Base-by-base conservation (phyloP, 2,329 filamentous ascomycete species). In the Phyllosticta citrichinensis region DNA sequence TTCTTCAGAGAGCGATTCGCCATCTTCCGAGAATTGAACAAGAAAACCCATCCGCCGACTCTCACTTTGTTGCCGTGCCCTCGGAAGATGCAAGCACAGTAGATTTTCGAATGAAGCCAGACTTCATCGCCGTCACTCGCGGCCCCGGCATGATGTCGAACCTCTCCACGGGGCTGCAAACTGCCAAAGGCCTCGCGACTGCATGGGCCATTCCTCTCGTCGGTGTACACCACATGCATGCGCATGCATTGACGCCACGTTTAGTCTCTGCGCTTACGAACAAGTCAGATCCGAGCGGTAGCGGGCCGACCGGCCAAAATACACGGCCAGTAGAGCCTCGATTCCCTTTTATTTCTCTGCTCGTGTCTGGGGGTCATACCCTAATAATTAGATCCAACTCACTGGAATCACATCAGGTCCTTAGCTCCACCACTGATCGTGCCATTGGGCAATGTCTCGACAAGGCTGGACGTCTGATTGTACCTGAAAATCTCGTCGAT, bases 331-430 rank as follows among this genome's bases (percentile, higher is more conserved):
- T 22, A 5, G 66, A 69, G 11, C 88, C 87, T 0, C 68, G 74
- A 0, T 97, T 95, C 66, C 93, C 94, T 1, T 96, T 96, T 71
- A 78, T 97, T 35, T 92, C 89, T 0, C 80, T 97, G 5, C 85
- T 99, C 55, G 89, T 94, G 17, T 97, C 91, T 0, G 94, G 94
- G 47, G 94, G 94, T 1, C 93, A 99, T 76, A 93, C 92, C 0
- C 84, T 95, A 71, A 84, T 99, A 20, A 83, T 97, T 51, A 83
- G 87, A 68, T 95, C 91, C 8, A 76, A 77, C 50, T 80, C 80
- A 2, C 77, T 94, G 2, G 84, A 80, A 25, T 77, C 86, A 25
- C 93, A 97, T 73, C 76, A 78, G 55, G 83, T 95, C 62, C 75
- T 97, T 25, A 91, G 87, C 19, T 79, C 82, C 17, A 88, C 88